phyloP scores from a whole-genome alignment of 768 basidiomycete genomes.

The Amanita phalloides region DNA sequence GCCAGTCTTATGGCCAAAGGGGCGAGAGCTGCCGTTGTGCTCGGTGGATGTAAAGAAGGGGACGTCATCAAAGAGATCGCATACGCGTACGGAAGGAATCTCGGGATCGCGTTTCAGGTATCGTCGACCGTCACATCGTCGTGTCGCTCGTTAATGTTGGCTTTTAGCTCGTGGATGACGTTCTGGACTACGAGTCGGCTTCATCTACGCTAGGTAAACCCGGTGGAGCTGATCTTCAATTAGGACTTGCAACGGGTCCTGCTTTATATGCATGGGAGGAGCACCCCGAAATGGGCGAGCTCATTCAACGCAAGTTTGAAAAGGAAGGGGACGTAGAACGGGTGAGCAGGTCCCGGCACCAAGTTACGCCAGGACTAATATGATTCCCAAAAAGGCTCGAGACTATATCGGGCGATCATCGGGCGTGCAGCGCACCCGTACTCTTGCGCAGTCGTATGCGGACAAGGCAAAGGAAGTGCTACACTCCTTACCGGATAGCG shows the following conservation, averaged over 20 bases:
- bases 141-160: background rate
- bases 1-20: slow-evolving; percentile 92
- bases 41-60: slow-evolving; percentile 77
- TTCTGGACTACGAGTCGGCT: slow-evolving; percentile 84
- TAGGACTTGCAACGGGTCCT: slow-evolving; percentile 88
- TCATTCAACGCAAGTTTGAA: slow-evolving; percentile 79
- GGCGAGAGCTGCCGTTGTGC: slow-evolving; percentile 73
- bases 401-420: slow-evolving; percentile 66
- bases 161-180: slow-evolving; percentile 84
- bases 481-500: slow-evolving; percentile 66
- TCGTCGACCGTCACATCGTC: background rate
- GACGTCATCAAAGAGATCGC: slow-evolving; percentile 90
- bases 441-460: slow-evolving; percentile 69
- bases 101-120: slow-evolving; percentile 95
- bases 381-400: slow-evolving; percentile 43
- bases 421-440: slow-evolving; percentile 72
- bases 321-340: slow-evolving; percentile 77
- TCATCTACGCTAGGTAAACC: slow-evolving; percentile 81
- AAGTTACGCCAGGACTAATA: slow-evolving; percentile 2
- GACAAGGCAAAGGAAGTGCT: slow-evolving; percentile 71
- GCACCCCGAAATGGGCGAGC: slow-evolving; percentile 76
- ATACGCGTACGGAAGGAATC: slow-evolving; percentile 91
- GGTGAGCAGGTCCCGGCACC: slow-evolving; percentile 27
- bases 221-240: slow-evolving; percentile 70
- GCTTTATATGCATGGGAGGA: slow-evolving; percentile 94